Percentiles rank a stretch among this genome's conserved stretches.
These are phyloP conservation scores for Euphorbia schlechtendalii DNA, from an alignment of 441 rosid species.

Conservation along the genomic window DNA sequence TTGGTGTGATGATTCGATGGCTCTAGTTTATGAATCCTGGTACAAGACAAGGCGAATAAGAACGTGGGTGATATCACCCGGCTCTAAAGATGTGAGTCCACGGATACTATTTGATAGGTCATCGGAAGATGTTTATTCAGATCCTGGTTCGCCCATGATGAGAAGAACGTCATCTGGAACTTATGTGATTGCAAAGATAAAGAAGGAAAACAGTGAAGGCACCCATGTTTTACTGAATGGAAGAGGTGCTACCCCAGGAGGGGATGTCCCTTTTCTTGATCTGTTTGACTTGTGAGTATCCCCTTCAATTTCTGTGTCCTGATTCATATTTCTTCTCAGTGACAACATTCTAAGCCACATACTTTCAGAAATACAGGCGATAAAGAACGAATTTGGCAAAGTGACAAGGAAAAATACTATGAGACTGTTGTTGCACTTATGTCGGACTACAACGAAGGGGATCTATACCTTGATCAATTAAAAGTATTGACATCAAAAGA, in stretches of 20 bases:
- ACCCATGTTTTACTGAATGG: slow-evolving; percentile 74
- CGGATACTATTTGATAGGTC: slow-evolving; percentile 88
- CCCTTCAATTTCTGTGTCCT: slow-evolving; percentile 7
- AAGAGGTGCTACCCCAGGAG: slow-evolving; percentile 92
- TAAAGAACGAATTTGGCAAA: slow-evolving; percentile 97
- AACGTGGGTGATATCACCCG: slow-evolving; percentile 89
- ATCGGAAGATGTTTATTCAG: slow-evolving; percentile 93
- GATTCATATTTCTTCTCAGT: slow-evolving; percentile 4
- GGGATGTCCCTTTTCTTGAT: slow-evolving; percentile 95
- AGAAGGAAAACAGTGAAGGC: slow-evolving; percentile 60
- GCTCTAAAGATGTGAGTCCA: slow-evolving; percentile 52
- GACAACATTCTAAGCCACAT: slow-evolving; percentile 25
- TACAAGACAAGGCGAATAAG: slow-evolving; percentile 79
- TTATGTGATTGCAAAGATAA: slow-evolving; percentile 77
- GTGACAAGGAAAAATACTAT: slow-evolving; percentile 83
- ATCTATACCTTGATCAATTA: slow-evolving; percentile 56
- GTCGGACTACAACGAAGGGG: slow-evolving; percentile 86
- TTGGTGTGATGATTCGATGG: slow-evolving; percentile 89
- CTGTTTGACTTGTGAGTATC: slow-evolving; percentile 86
- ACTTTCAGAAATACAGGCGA: slow-evolving; percentile 70
- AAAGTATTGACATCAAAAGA: slow-evolving; percentile 83
- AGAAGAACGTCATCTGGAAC: slow-evolving; percentile 75
- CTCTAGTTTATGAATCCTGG: slow-evolving; percentile 92
- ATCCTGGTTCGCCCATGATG: slow-evolving; percentile 94
- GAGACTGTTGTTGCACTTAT: slow-evolving; percentile 86